phyloP scores from a whole-genome alignment of 2,329 filamentous ascomycete genomes.

The Fusarium oxysporum region DNA sequence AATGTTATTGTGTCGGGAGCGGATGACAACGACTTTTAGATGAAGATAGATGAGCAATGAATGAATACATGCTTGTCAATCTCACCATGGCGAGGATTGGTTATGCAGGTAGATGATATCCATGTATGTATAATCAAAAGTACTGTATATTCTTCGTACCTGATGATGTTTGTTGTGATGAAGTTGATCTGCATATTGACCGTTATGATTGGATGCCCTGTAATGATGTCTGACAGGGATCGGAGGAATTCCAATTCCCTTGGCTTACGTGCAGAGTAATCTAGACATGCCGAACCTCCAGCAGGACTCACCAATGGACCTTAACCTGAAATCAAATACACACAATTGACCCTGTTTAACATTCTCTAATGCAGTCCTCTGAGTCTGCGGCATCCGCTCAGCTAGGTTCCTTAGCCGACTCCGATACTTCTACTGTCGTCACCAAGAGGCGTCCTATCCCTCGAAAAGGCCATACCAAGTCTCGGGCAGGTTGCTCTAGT shows the following conservation, averaged over 20 bases:
- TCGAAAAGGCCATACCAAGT: conserved; percentile 52
- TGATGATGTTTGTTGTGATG: not conserved
- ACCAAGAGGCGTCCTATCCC: conserved; percentile 48
- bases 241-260: conserved; percentile 14
- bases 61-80: conserved; percentile 38
- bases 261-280: conserved; percentile 12
- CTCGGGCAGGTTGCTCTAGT: conserved; percentile 48
- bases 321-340: not conserved
- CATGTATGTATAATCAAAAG: conserved; percentile 36
- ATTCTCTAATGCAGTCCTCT: not conserved
- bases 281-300: not conserved
- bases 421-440: not conserved
- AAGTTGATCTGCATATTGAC: not conserved
- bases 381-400: conserved; percentile 1
- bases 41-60: conserved; percentile 36
- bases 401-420: not conserved
- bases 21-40: conserved; percentile 88
- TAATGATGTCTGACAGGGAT: conserved; percentile 10
- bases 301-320: not conserved
- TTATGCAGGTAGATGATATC: conserved; percentile 37
- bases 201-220: conserved; percentile 17
- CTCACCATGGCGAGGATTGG: conserved; percentile 39
- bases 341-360: no score
- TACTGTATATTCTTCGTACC: conserved; percentile 11
- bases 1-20: conserved; percentile 93